These are phyloP conservation scores for Wickerhamomyces rabaulensis DNA, from an alignment of 805 yeast genomes.

Conservation along the genomic window DNA sequence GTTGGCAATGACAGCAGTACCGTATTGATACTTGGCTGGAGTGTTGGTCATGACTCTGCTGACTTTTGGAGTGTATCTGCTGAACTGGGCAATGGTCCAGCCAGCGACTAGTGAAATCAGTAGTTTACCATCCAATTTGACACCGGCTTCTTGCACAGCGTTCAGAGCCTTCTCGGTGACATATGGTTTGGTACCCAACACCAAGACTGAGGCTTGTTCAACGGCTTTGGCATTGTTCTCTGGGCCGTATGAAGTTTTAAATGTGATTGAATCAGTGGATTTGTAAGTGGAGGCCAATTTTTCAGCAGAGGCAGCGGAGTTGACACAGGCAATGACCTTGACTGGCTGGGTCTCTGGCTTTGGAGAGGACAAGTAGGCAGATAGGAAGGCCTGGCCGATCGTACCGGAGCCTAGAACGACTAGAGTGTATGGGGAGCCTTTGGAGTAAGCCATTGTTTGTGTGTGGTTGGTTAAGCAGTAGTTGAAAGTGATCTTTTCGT, in stretches of 20 bases:
- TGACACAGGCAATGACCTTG: conserved; percentile 74
- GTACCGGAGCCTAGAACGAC: conserved; percentile 90
- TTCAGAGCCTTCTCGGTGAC: conserved; percentile 58
- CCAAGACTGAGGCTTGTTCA: conserved; percentile 56
- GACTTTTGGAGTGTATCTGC: conserved; percentile 45
- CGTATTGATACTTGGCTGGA: conserved; percentile 88
- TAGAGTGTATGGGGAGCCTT: conserved; percentile 41
- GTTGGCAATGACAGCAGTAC: conserved; percentile 89
- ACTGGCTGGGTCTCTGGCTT: conserved; percentile 48
- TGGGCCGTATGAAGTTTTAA: conserved; percentile 46
- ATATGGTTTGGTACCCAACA: conserved; percentile 88
- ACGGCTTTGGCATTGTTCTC: conserved; percentile 55
- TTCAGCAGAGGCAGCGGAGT: conserved; percentile 44
- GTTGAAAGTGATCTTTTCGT: neutral
- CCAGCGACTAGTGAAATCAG: conserved; percentile 89
- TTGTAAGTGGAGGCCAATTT: conserved; percentile 42
- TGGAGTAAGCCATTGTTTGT: conserved; percentile 6
- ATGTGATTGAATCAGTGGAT: conserved; percentile 35
- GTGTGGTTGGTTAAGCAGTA: neutral
- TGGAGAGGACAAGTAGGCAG: conserved; percentile 60
- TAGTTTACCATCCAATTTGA: conserved; percentile 46
- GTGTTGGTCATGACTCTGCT: conserved; percentile 98
- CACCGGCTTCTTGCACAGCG: conserved; percentile 30
- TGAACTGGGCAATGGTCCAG: conserved; percentile 71
- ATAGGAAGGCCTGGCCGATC: conserved; percentile 89